Conservation (phyloP, 148 eudicot species). For the Rhododendron vialii region DNA sequence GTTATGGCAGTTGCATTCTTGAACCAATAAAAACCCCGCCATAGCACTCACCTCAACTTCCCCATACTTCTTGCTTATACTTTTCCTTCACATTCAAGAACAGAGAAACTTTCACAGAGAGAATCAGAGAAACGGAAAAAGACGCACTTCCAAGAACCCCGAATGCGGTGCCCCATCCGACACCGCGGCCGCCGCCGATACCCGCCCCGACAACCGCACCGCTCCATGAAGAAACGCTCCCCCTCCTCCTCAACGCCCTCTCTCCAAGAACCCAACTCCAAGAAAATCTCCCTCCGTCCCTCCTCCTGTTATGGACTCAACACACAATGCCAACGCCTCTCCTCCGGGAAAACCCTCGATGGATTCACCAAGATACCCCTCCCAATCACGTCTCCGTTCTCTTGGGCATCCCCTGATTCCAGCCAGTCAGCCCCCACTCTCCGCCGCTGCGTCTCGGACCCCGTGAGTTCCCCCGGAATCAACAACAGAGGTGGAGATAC, state of each 20-base stretch:
- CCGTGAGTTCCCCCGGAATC: too few relatives aligned
- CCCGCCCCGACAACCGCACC: neutral
- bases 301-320: neutral
- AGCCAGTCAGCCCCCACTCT: too few relatives aligned
- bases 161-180: neutral
- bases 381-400: too few relatives aligned
- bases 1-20: neutral
- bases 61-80: neutral
- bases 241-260: neutral
- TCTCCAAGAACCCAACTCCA: slow-evolving; percentile 9
- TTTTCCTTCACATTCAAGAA: neutral
- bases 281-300: neutral
- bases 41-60: neutral
- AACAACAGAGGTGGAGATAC: too few relatives aligned
- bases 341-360: neutral
- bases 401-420: too few relatives aligned
- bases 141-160: neutral
- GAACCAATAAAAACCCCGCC: neutral
- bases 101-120: neutral
- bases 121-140: neutral
- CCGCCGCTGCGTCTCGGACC: too few relatives aligned
- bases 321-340: neutral
- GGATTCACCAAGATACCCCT: too few relatives aligned
- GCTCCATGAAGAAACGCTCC: neutral
- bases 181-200: neutral